Base-by-base conservation (phyloP, 1,139 yeast genomes). In the Meyerozyma elateridarum region DNA sequence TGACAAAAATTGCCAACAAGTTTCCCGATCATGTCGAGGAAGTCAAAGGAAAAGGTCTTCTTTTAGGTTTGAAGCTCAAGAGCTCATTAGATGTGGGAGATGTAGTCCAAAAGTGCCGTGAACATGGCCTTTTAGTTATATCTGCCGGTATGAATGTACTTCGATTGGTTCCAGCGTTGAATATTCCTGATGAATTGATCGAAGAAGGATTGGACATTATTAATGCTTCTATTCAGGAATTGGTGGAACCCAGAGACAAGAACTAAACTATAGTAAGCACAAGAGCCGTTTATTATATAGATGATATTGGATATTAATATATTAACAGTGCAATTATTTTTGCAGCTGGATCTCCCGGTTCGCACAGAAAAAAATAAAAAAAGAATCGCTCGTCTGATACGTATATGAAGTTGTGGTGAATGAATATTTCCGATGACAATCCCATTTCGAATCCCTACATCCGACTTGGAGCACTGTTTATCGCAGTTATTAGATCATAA, bases 111-210 rank as follows among this genome's bases (percentile, higher is more conserved):
- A 72, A 70, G 38, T 87, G 94, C 29, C 73, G 93, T 51, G 83
- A 85, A 32, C 62, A 76, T 39, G 97, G 97, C 1, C 64, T 91
- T 39, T 63, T 91, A 41, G 74, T 88, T 18, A 84, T 91, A 37
- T 82, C 95, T 27, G 95, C 96, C 9, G 98, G 97, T 33, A 79
- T 81, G 51, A 88, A 88, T 52, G 91, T 93, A 5, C 63, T 91
- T 32, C 76, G 98, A 59, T 69, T 91, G 39, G 93, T 91, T 15
- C 98, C 98, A 15, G 94, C 98, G 4, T 70, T 91, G 53, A 88
- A 84, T 46, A 87, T 88, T 40, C 82, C 79, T 19, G 76, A 80
- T 35, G 79, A 76, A 17, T 74, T 73, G 28, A 76, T 87, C 31
- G 67, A 68, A 25, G 73, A 76, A 44, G 98, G 97, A 15, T 59